A percentile compares a stretch with the other conserved stretches of the same genome.
These are phyloP conservation scores for Paraphaeosphaeria sporulosa DNA, from an alignment of 2,329 filamentous ascomycete genomes.

Conservation along the genomic window DNA sequence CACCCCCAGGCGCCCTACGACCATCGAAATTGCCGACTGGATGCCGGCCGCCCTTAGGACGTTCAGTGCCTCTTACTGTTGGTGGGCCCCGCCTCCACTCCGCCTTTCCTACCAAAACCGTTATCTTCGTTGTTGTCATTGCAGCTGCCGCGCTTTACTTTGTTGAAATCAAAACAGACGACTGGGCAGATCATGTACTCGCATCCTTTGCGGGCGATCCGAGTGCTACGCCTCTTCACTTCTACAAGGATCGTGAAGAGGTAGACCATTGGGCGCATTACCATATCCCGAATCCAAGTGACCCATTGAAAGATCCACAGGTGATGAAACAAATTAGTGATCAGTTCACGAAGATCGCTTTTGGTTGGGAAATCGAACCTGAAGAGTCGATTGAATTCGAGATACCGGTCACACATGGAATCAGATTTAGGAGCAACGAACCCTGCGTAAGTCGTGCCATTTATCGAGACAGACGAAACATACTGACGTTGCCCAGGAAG, in stretches of 20 bases:
- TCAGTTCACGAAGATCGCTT: constrained; percentile 33
- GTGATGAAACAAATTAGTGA: constrained; percentile 31
- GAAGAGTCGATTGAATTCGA: constrained; percentile 31
- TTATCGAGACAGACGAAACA: not conserved
- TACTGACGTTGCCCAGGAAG: constrained; percentile 31
- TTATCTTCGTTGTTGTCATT: constrained; percentile 32
- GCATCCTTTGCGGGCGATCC: constrained; percentile 27
- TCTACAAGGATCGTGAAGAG: constrained; percentile 36
- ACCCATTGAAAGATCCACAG: constrained; percentile 29
- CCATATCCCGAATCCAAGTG: constrained; percentile 32
- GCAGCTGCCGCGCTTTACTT: constrained; percentile 34
- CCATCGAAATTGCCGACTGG: not conserved
- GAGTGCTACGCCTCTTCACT: constrained; percentile 32
- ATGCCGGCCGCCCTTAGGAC: not conserved
- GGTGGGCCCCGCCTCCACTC: constrained; percentile 30
- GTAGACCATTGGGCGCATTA: constrained; percentile 35
- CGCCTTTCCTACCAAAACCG: constrained; percentile 43
- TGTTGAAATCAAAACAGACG: constrained; percentile 26
- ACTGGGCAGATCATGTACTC: constrained; percentile 32
- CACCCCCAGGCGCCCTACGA: not conserved
- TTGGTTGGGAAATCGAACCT: constrained; percentile 38
- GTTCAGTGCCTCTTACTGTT: not conserved
- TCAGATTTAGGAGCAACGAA: constrained; percentile 38
- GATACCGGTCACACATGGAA: constrained; percentile 45
- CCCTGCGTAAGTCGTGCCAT: constrained; percentile 30